phyloP scores from a whole-genome alignment of 129 eudicot species.

The Artemisia annua region DNA sequence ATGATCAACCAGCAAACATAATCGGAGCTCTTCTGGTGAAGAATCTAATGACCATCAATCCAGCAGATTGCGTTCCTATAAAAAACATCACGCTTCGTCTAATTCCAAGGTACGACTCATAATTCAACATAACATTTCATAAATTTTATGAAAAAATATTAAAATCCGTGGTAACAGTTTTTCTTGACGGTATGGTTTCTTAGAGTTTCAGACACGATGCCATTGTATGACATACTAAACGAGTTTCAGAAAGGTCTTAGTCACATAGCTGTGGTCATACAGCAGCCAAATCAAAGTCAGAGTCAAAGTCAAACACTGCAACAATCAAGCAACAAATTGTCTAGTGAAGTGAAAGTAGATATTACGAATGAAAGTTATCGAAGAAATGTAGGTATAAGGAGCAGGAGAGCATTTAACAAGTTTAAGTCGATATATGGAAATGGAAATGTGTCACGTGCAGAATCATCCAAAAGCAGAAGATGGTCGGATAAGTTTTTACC shows the following conservation, averaged over 20 bases:
- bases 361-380: slow-evolving; percentile 41
- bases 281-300: slow-evolving; percentile 33
- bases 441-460: slow-evolving; percentile 36
- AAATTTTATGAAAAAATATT: neutral
- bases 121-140: neutral
- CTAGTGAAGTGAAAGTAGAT: slow-evolving; percentile 45
- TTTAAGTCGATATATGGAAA: slow-evolving; percentile 41
- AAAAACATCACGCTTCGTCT: slow-evolving; percentile 49
- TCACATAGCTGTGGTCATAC: slow-evolving; percentile 77
- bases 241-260: slow-evolving; percentile 81
- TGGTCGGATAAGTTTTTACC: slow-evolving; percentile 55
- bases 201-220: slow-evolving; percentile 71
- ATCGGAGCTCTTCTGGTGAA: slow-evolving; percentile 76
- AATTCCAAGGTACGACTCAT: slow-evolving; percentile 45
- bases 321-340: slow-evolving; percentile 28
- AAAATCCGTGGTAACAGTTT: neutral
- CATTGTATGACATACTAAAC: slow-evolving; percentile 58
- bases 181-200: slow-evolving; percentile 11
- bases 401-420: slow-evolving; percentile 43
- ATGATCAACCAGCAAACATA: slow-evolving; percentile 73
- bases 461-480: slow-evolving; percentile 53
- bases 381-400: slow-evolving; percentile 34
- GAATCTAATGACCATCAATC: slow-evolving; percentile 49
- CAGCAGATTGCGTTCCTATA: slow-evolving; percentile 44
- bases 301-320: slow-evolving; percentile 25